Evolutionary conservation across 1,139 yeast species (phyloP), one percentile per base, ranked within the genome.

Genomic region (Pneumocystis oryctolagi): DNA sequence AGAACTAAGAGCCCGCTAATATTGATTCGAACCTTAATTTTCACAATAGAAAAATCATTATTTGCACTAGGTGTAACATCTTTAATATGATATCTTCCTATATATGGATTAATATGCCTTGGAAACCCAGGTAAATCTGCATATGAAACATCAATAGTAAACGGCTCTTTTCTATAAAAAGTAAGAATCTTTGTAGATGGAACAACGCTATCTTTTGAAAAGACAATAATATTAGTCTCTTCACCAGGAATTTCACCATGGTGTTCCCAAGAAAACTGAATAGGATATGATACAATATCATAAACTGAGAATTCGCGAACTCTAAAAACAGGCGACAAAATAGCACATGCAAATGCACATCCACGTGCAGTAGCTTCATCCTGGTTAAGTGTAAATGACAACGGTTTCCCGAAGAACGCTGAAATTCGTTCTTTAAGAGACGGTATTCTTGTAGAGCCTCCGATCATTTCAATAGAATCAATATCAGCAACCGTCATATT

Each of bases 311-410:
- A 92, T 71, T 97, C 97, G 79, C 97, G 87, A 64, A 94, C 98
- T 80, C 98, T 87, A 73, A 92, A 84, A 69, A 97, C 90, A 77
- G 98, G 98, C 37, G 98, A 92, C 82, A 90, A 97, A 78, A 90
- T 88, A 71, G 98, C 99, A 78, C 98, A 92, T 73, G 94, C 88
- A 78, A 92, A 94, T 64, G 99, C 97, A 71, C 96, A 95, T 80
- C 99, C 99, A 77, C 94, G 87, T 67, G 98, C 97, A 75, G 90
- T 86, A 68, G 98, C 97, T 82, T 92, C 99, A 75, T 92, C 99
- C 80, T 90, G 97, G 82, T 94, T 92, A 78, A 94, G 84, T 71
- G 97, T 94, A 80, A 88, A 87, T 59, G 97, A 88, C 74, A 92
- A 82, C 71, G 80, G 85, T 81, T 89, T 89, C 74, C 88, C 89